These are phyloP conservation scores for Kingdonia uniflora DNA, from an alignment of 164 flowering plant genomes.

Conservation along the genomic window DNA sequence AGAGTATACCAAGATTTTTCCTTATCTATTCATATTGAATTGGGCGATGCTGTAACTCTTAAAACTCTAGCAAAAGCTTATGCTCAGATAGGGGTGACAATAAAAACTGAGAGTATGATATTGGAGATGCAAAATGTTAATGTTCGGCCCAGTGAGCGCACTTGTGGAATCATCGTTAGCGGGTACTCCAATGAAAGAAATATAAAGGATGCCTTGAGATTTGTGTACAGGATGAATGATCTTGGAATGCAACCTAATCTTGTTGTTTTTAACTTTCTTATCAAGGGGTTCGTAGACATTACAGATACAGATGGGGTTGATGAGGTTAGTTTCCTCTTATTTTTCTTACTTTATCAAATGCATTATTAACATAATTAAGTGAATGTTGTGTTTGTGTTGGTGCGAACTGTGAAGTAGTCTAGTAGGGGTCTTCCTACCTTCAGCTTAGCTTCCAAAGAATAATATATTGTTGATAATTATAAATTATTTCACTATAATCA, in stretches of 20 bases:
- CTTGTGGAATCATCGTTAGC: conserved; percentile 61
- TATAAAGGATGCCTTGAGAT: conserved; percentile 33
- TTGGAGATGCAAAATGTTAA: conserved; percentile 47
- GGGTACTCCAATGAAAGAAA: conserved; percentile 53
- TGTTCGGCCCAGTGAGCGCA: conserved; percentile 66
- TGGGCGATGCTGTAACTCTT: conserved; percentile 76
- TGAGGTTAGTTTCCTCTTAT: conserved; percentile 29
- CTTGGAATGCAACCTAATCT: conserved; percentile 63
- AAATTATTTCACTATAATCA: too few relatives aligned
- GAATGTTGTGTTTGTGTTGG: too few relatives aligned
- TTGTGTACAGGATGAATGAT: conserved; percentile 54
- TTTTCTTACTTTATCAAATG: too few relatives aligned
- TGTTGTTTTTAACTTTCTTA: conserved; percentile 65
- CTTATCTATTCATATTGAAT: too few relatives aligned
- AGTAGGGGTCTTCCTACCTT: too few relatives aligned
- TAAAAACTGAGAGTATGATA: conserved; percentile 52
- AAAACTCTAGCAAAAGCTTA: conserved; percentile 80
- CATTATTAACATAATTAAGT: too few relatives aligned
- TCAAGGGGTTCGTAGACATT: conserved; percentile 65
- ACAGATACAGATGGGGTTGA: conserved; percentile 46
- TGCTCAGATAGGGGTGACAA: conserved; percentile 54
- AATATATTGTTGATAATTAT: too few relatives aligned
- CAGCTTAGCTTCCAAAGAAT: too few relatives aligned
- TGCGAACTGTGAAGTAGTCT: too few relatives aligned
- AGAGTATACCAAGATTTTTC: too few relatives aligned